Evolutionary conservation across 1,284 basidiomycete genomes (phyloP).

Genomic region (Anthracocystis panici-leucophaei): DNA sequence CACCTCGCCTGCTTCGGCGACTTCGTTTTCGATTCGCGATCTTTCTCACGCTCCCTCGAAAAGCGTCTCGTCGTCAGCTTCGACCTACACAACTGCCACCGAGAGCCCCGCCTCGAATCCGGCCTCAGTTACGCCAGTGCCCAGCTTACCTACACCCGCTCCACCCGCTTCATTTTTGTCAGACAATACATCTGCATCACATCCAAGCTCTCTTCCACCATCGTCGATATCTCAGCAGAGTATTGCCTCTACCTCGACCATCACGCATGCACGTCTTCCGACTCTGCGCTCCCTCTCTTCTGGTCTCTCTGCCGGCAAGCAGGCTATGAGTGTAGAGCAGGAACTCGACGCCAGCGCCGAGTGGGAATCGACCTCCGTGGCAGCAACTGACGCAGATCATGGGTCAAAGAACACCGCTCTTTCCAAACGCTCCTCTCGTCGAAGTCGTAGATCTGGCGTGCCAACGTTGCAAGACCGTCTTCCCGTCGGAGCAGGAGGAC

Average conservation of each 20-base stretch:
- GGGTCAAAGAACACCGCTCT: conserved; percentile 9
- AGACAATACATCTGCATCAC: background rate
- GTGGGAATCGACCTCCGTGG: conserved; percentile 1
- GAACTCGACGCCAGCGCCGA: conserved; percentile 35
- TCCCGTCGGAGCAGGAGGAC: conserved; percentile 41
- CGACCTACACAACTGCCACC: conserved; percentile 23
- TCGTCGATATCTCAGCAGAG: conserved; percentile 37
- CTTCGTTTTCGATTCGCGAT: conserved; percentile 9
- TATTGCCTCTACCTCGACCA: conserved; percentile 38
- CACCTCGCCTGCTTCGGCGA: conserved; percentile 9
- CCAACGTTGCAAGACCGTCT: conserved; percentile 35
- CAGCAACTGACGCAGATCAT: conserved; percentile 8
- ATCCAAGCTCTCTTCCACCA: conserved; percentile 9
- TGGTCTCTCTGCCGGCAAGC: conserved; percentile 19
- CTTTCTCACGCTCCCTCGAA: conserved; percentile 5
- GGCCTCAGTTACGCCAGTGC: background rate
- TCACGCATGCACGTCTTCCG: conserved; percentile 33
- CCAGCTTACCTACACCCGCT: background rate
- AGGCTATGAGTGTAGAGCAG: conserved; percentile 45
- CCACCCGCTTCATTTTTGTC: background rate
- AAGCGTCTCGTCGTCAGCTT: conserved; percentile 28
- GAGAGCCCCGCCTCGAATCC: conserved; percentile 26
- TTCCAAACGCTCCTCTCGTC: conserved; percentile 24
- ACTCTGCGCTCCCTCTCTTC: conserved; percentile 23
- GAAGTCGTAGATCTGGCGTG: conserved; percentile 35